A percentile compares a stretch with the other conserved stretches of the same genome.
Conservation (phyloP, 2,329 filamentous ascomycete genomes). For the Pyricularia grisea region DNA sequence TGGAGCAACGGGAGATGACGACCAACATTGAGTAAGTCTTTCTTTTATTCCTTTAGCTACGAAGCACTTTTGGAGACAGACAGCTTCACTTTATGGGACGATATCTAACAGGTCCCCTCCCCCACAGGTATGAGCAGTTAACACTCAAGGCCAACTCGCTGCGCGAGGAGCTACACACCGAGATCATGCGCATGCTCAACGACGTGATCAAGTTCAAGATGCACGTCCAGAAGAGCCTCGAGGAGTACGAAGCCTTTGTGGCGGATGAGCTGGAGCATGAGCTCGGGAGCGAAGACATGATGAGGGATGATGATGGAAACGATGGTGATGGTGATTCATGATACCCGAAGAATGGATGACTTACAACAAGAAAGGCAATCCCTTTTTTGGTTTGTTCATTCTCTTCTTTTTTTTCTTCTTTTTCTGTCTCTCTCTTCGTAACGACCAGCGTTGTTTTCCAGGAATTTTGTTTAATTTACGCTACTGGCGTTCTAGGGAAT, state of each 20-base stretch:
- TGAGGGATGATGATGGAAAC: constrained; percentile 20
- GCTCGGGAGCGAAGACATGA: constrained; percentile 53
- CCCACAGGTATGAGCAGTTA: constrained; percentile 73
- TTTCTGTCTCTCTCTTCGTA: background rate
- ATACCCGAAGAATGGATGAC: constrained; percentile 41
- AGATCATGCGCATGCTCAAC: constrained; percentile 91
- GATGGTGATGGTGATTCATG: constrained; percentile 11
- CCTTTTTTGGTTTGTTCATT: background rate
- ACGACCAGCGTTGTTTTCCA: background rate
- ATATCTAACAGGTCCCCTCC: background rate
- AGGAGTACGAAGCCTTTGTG: constrained; percentile 91
- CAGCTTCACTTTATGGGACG: background rate
- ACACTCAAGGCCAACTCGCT: constrained; percentile 75
- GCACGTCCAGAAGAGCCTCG: constrained; percentile 83
- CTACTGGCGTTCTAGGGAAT: background rate
- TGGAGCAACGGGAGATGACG: constrained; percentile 94
- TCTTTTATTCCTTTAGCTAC: background rate
- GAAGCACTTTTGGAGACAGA: background rate
- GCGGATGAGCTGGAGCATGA: constrained; percentile 87
- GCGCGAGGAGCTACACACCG: constrained; percentile 94
- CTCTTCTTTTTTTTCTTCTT: background rate
- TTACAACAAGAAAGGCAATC: constrained; percentile 9
- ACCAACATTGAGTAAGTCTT: constrained; percentile 79
- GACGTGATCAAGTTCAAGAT: constrained; percentile 99
- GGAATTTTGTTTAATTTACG: background rate